A percentile compares a stretch with the other conserved stretches of the same genome.
Conservation (phyloP, 1,284 basidiomycete genomes). For the Rhizoctonia solani region DNA sequence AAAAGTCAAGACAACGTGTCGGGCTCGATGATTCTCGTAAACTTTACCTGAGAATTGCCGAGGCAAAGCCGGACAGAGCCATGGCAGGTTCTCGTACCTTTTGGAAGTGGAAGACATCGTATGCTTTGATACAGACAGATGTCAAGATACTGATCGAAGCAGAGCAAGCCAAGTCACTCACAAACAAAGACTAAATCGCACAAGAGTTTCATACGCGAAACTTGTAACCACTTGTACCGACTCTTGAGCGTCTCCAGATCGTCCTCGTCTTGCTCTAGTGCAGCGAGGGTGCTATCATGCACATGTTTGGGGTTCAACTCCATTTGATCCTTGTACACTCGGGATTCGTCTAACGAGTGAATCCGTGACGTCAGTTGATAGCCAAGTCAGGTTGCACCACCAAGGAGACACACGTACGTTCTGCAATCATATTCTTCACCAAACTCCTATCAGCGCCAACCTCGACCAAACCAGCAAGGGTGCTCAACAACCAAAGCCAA, state of each 20-base stretch:
- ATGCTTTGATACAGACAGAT: slow-evolving; percentile 48
- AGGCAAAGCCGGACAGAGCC: slow-evolving; percentile 64
- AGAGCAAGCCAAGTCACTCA: slow-evolving; percentile 51
- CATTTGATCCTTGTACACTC: slow-evolving; percentile 73
- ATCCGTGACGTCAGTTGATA: neutral
- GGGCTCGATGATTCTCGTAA: slow-evolving; percentile 11
- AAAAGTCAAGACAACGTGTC: slow-evolving; percentile 14
- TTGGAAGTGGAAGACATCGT: slow-evolving; percentile 61
- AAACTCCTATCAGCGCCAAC: slow-evolving; percentile 74
- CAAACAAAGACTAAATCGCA: slow-evolving; percentile 86
- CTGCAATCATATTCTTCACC: slow-evolving; percentile 61
- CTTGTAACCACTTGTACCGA: slow-evolving; percentile 74
- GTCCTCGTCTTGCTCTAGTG: slow-evolving; percentile 64
- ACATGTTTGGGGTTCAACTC: slow-evolving; percentile 40
- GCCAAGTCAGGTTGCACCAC: slow-evolving; percentile 27
- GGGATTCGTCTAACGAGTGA: slow-evolving; percentile 39
- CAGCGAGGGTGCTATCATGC: slow-evolving; percentile 57
- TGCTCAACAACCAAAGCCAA: slow-evolving; percentile 81
- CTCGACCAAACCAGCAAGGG: slow-evolving; percentile 75
- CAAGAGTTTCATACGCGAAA: slow-evolving; percentile 66
- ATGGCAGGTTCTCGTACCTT: slow-evolving; percentile 63
- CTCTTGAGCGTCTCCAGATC: slow-evolving; percentile 67
- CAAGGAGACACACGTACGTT: slow-evolving; percentile 55
- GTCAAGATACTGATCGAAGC: slow-evolving; percentile 45
- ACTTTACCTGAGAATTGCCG: slow-evolving; percentile 73